Percentiles rank a stretch among this genome's conserved stretches.
phyloP scores from a whole-genome alignment of 345 rosid species.

The Cardamine resedifolia region DNA sequence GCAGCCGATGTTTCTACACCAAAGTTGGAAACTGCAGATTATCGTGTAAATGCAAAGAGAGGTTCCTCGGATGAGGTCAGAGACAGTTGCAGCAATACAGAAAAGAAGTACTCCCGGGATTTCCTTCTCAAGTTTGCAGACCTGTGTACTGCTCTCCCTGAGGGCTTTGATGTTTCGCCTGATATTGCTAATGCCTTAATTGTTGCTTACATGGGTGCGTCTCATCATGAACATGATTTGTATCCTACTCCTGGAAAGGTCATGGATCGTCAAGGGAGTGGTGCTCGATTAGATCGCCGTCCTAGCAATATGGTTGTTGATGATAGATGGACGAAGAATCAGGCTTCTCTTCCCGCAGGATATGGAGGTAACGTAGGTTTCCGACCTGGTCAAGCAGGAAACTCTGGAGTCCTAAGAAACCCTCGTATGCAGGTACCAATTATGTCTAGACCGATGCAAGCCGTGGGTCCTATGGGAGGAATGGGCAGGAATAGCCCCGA shows the following conservation, averaged over 20 bases:
- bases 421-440: conserved; percentile 67
- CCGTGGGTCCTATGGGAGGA: conserved; percentile 63
- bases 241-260: conserved; percentile 61
- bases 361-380: conserved; percentile 52
- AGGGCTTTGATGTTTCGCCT: conserved; percentile 51
- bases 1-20: conserved; percentile 86
- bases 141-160: conserved; percentile 67
- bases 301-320: conserved; percentile 59
- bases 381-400: conserved; percentile 76
- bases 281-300: conserved; percentile 71
- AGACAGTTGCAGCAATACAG: conserved; percentile 44
- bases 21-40: conserved; percentile 57
- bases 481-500: conserved; percentile 61
- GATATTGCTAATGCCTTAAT: conserved; percentile 54
- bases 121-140: conserved; percentile 80
- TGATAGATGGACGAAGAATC: conserved; percentile 64
- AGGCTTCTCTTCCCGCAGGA: conserved; percentile 54
- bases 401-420: conserved; percentile 68
- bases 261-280: conserved; percentile 60
- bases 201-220: conserved; percentile 34
- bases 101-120: conserved; percentile 90
- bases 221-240: conserved; percentile 59
- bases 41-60: conserved; percentile 30
- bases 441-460: conserved; percentile 71
- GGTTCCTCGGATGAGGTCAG: conserved; percentile 38